Percentiles rank a stretch among this genome's conserved stretches.
Evolutionary conservation across 2,329 filamentous ascomycete genomes (phyloP).

Genomic region (Xylogone sp.): DNA sequence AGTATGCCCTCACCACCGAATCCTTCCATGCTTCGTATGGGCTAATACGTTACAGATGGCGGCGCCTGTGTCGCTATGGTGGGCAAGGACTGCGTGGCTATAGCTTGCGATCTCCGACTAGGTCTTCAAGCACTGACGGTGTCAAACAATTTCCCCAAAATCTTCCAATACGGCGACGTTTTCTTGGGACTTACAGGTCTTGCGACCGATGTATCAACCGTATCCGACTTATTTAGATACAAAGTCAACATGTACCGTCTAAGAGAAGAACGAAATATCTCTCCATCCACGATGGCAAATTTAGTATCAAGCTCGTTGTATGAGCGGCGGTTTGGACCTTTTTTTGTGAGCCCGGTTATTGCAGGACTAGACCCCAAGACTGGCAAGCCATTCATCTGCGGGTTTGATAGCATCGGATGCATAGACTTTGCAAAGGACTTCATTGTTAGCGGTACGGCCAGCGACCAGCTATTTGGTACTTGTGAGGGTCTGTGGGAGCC

Average conservation of each 20-base stretch:
- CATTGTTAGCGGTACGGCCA: slow-evolving; percentile 93
- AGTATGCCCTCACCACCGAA: slow-evolving; percentile 53
- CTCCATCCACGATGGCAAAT: slow-evolving; percentile 93
- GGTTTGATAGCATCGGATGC: slow-evolving; percentile 98
- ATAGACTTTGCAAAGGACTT: slow-evolving; percentile 99
- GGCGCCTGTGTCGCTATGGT: slow-evolving; percentile 98
- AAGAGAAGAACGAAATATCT: slow-evolving; percentile 95
- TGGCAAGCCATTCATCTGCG: slow-evolving; percentile 94
- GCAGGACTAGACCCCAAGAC: slow-evolving; percentile 94
- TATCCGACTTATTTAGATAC: slow-evolving; percentile 96
- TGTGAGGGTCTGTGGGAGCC: slow-evolving; percentile 98
- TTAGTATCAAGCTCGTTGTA: slow-evolving; percentile 88
- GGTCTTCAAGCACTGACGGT: slow-evolving; percentile 95
- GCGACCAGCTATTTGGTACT: slow-evolving; percentile 97
- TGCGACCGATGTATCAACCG: slow-evolving; percentile 91
- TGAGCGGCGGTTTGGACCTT: slow-evolving; percentile 93
- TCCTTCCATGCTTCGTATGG: slow-evolving; percentile 11
- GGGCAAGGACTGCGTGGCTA: slow-evolving; percentile 98
- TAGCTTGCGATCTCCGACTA: slow-evolving; percentile 97
- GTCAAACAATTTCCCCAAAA: slow-evolving; percentile 99
- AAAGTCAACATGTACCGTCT: slow-evolving; percentile 99
- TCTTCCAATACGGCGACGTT: slow-evolving; percentile 95
- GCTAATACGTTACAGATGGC: slow-evolving; percentile 55
- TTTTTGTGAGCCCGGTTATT: slow-evolving; percentile 92
- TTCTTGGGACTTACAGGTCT: slow-evolving; percentile 95